phyloP scores from a whole-genome alignment of 139 green algal species.

The Desmodesmus armatus region DNA sequence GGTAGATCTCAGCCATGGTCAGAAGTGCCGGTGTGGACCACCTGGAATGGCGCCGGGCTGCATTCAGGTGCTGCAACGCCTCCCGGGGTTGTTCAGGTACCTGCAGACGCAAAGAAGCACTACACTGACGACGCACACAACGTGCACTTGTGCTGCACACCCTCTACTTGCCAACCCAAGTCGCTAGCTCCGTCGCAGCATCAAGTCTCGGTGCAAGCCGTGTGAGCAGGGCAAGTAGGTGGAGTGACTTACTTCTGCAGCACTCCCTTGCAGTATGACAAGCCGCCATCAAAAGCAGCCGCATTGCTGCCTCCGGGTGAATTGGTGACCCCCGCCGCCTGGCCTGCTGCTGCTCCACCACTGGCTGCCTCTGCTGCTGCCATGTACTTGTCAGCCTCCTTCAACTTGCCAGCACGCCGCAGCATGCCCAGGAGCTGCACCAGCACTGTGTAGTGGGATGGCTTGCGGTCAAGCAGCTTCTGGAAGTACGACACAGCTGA shows the following conservation, averaged over 20 bases:
- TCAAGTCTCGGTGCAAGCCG: too few relatives aligned
- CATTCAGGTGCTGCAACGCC: conserved; percentile 75
- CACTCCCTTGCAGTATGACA: conserved; percentile 77
- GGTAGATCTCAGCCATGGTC: conserved; percentile 87
- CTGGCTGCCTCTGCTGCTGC: conserved; percentile 32
- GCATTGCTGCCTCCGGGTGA: background rate
- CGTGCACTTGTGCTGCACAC: too few relatives aligned
- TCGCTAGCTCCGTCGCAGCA: too few relatives aligned
- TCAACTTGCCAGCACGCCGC: conserved; percentile 42
- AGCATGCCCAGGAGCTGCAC: conserved; percentile 72
- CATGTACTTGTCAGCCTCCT: conserved; percentile 32
- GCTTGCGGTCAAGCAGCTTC: conserved; percentile 78
- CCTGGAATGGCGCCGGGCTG: conserved; percentile 68
- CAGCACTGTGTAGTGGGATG: conserved; percentile 76
- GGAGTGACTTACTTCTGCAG: conserved; percentile 43
- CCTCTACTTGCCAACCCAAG: too few relatives aligned
- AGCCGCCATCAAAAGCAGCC: conserved; percentile 60
- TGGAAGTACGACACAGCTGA: conserved; percentile 82
- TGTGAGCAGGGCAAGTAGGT: too few relatives aligned
- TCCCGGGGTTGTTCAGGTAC: conserved; percentile 70
- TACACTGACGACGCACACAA: too few relatives aligned
- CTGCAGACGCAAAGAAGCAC: too few relatives aligned
- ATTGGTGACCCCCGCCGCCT: background rate
- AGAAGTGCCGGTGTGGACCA: conserved; percentile 73
- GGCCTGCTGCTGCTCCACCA: background rate